Evolutionary conservation across 208 protist genomes (phyloP), one percentile per base, ranked within the genome.

Genomic region (Blechomonas ayalai): DNA sequence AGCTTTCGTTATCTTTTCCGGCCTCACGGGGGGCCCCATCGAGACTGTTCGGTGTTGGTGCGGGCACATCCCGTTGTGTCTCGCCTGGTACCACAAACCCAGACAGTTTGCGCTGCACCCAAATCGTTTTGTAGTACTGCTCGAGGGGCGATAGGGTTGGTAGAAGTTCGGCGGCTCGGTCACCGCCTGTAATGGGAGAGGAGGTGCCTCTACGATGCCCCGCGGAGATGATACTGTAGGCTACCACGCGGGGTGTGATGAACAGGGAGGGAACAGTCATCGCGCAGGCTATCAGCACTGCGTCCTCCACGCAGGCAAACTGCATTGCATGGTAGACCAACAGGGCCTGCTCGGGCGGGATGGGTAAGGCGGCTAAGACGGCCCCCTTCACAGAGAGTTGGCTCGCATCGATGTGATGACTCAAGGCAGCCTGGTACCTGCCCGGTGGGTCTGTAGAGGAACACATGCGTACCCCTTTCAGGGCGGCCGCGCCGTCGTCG

Each of bases 291-390:
- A 88, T 36, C 22, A 91, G 52, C 18, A 91, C 10, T 2, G 68
- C 77, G n/a, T 87, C 82, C 38, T 91, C 74, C 4, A 88, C 59
- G 41, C 73, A 83, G 39, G 48, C 37, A 57, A 91, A 87, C 41
- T 72, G 67, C 2, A 83, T 31, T 13, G 59, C 73, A 52, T 85
- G 54, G 31, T 82, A 84, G 29, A 91, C 36, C 20, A 91, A 54
- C 20, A 72, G 25, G 20, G 72, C 72, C 22, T 67, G 60, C 34
- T 82, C 67, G 35, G 72, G 46, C 16, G 75, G 76, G 24, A 90
- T 59, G 15, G 81, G 76, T 20, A 90, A 57, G 19, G 62, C 56
- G 2, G 76, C 73, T 2, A 86, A 54, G 19, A 90, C 52, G 20
- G 52, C 58, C 4, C 81, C 81, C 40, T 79, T 82, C 9, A 40